These are phyloP conservation scores for Carex scoparia DNA, from an alignment of 176 grass and related monocot genomes.

Conservation along the genomic window DNA sequence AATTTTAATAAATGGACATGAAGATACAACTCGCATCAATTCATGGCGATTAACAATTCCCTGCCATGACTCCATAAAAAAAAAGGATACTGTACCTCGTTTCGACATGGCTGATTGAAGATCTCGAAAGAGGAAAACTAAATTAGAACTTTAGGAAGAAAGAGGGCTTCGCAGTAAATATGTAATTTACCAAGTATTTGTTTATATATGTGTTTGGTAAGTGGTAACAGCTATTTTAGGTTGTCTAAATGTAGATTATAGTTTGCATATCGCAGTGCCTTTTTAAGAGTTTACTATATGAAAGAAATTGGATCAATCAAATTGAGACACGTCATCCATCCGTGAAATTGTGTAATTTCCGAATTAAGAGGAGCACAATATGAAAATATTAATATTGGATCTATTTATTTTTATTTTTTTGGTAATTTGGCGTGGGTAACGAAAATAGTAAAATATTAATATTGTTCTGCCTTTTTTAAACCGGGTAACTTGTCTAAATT, in stretches of 20 bases:
- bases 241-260: background rate
- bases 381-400: background rate
- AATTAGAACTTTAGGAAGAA: background rate
- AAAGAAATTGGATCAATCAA: background rate
- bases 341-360: background rate
- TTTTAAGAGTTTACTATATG: background rate
- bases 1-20: background rate
- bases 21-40: background rate
- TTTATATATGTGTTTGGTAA: constrained; percentile 5
- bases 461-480: background rate
- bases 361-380: background rate
- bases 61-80: background rate
- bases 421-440: background rate
- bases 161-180: background rate
- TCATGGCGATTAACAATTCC: background rate
- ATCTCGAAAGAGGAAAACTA: background rate
- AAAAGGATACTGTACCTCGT: background rate
- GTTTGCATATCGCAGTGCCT: background rate
- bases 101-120: constrained; percentile 9
- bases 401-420: background rate
- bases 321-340: background rate
- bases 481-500: background rate
- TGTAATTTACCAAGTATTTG: background rate
- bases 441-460: no score
- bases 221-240: background rate